phyloP scores from a whole-genome alignment of 2,329 filamentous ascomycete species.

The Verticillium klebahnii region DNA sequence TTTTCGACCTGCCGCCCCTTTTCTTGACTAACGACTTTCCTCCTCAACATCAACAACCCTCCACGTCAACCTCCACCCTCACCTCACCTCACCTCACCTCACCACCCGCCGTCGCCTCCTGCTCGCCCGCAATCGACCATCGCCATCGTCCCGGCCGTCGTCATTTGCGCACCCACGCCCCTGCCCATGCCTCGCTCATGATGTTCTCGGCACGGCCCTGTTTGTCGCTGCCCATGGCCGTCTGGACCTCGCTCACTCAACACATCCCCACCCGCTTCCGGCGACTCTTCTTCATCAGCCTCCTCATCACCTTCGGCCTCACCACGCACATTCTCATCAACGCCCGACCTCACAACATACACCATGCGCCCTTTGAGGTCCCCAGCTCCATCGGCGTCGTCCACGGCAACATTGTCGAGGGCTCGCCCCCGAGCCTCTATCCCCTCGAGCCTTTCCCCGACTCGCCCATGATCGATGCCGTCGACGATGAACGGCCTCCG shows the following conservation, averaged over 20 bases:
- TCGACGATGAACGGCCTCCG: background rate
- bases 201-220: background rate
- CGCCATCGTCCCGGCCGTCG: background rate
- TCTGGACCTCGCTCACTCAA: conserved; percentile 3
- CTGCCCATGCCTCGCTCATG: background rate
- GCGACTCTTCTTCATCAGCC: conserved; percentile 4
- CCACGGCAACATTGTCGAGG: conserved; percentile 7
- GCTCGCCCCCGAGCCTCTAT: conserved; percentile 7
- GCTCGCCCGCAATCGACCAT: background rate
- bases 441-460: conserved; percentile 17
- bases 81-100: background rate
- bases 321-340: background rate
- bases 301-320: conserved; percentile 4
- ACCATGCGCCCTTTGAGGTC: conserved; percentile 9
- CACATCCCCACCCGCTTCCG: conserved; percentile 6
- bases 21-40: background rate
- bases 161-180: background rate
- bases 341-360: background rate
- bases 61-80: background rate
- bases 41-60: background rate
- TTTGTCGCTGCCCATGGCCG: background rate
- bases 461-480: conserved; percentile 13
- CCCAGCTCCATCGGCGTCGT: conserved; percentile 8
- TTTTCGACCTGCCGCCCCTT: background rate
- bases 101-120: background rate